Base-by-base conservation (phyloP, 441 rosid genomes). In the Viola pubescens region DNA sequence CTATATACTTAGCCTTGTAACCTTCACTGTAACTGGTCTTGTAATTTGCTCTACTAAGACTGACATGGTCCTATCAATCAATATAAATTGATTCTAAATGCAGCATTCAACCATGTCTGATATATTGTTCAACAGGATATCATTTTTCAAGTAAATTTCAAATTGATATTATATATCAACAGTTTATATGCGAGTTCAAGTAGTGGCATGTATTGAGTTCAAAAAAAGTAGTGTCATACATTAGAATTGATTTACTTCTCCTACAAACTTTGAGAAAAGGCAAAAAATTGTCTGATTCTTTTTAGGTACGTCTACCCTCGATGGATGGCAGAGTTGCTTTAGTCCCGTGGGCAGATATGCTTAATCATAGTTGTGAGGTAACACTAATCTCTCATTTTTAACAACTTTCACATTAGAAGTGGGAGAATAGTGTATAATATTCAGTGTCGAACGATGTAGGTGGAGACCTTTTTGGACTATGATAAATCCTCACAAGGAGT, bases 261-360 rank as follows among this genome's bases (percentile, higher is more conserved):
- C 4, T 48, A 56, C 58, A 60, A 19, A 19, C 26, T 19, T 19
- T 19, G 26, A 19, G 26, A 19, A 19, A 19, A 19, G 26, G 26
- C 26, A 19, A 19, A 19, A 19, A 19, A 19, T 19, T 19, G 26
- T 19, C 26, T 19, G 26, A 19, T 19, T 19, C 26, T 1, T 19
- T 19, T 19, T 74, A 88, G 98, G 98, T 92, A 52, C 88, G 96
- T 64, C 72, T 89, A 71, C 98, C 98, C 12, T 87, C 95, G 46
- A 84, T 94, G 97, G 89, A 82, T 64, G 97, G 83, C 75, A 86
- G 71, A 72, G 91, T 94, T 73, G 97, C 96, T 56, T 74, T 89
- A 90, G 91, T 89, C 74, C 98, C 98, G 53, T 94, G 97, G 98
- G 98, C 97, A 64, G 98, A 89, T 68, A 94, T 94, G 98, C 80